Evolutionary conservation across 345 rosid genomes (phyloP), one percentile per base, ranked within the genome.

Genomic region (Laguncularia racemosa): DNA sequence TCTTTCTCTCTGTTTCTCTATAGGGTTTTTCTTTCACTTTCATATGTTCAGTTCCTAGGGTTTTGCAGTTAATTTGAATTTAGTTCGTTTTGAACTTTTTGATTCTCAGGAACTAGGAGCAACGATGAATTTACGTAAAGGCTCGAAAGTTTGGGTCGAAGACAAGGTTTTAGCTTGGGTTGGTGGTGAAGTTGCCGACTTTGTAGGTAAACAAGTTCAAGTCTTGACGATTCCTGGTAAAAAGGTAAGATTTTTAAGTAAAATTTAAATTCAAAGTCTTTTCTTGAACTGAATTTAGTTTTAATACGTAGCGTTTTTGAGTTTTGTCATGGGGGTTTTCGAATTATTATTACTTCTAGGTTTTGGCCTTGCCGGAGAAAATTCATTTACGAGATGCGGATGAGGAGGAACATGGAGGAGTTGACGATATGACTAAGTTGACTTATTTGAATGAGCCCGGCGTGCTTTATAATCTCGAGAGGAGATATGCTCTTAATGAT

Each of bases 341-440:
- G 9, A 5, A 13, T 21, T 28, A 14, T 44, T 59, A 21, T 33
- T 33, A 33, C 40, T 33, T 4, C 40, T 62, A 93, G 99, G 83
- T 86, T 52, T 61, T 65, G 50, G 80, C 60, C 46, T 45, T 59
- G 14, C 71, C 78, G 55, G 91, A 71, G 57, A 89, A 81, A 78
- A 44, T 89, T 67, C 76, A 72, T 56, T 79, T 69, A 17, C 79
- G 96, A 62, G 96, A 87, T 61, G 84, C 83, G n/a, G 86, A 78
- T 2, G 98, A 82, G 4, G 96, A 91, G 55, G 97, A 89, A 58
- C 89, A 74, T 74, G 91, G 87, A 44, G 99, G 99, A 65, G 97
- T 93, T 13, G 99, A 93, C 70, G 99, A 92, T 73, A 92, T 92
- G 99, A 92, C 97, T 0, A 92, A 92, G 67, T 70, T 92, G 67